A percentile compares a stretch with the other conserved stretches of the same genome.
These are phyloP conservation scores for Fraxinus angustifolia DNA, from an alignment of 305 asterid species.

Conservation along the genomic window DNA sequence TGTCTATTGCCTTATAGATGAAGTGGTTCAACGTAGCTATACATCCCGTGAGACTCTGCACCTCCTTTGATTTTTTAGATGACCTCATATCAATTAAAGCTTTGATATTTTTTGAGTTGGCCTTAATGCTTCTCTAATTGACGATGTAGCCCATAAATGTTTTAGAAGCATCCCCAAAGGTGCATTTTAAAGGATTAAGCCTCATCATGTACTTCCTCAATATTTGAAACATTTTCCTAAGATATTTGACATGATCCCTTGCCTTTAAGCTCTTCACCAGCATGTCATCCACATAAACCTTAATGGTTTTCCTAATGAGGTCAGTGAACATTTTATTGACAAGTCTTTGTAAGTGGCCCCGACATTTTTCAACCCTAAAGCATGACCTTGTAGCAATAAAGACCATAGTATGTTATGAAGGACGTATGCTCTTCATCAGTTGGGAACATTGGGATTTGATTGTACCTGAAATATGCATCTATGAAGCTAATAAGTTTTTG, in stretches of 20 bases:
- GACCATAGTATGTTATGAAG: too few species aligned
- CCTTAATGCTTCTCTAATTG: not conserved
- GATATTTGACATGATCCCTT: not conserved
- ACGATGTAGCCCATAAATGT: not conserved
- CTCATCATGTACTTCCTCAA: not conserved
- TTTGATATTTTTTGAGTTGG: not conserved
- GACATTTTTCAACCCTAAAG: not conserved
- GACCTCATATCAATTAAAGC: not conserved
- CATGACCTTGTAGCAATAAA: not conserved
- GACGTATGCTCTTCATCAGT: too few species aligned
- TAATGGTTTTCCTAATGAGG: not conserved
- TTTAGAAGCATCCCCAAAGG: not conserved
- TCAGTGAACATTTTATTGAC: not conserved
- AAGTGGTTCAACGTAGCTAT: not conserved
- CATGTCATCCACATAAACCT: not conserved
- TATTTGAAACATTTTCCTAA: not conserved
- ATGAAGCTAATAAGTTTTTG: too few species aligned
- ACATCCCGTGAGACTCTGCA: not conserved
- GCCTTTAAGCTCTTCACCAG: not conserved
- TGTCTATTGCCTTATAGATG: not conserved
- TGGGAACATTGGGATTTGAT: too few species aligned
- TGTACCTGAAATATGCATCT: too few species aligned
- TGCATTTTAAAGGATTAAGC: not conserved
- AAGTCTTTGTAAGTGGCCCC: not conserved
- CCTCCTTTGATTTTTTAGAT: not conserved